A percentile compares a stretch with the other conserved stretches of the same genome.
phyloP scores from a whole-genome alignment of 805 yeast species.

The Phaffomyces antillensis region DNA sequence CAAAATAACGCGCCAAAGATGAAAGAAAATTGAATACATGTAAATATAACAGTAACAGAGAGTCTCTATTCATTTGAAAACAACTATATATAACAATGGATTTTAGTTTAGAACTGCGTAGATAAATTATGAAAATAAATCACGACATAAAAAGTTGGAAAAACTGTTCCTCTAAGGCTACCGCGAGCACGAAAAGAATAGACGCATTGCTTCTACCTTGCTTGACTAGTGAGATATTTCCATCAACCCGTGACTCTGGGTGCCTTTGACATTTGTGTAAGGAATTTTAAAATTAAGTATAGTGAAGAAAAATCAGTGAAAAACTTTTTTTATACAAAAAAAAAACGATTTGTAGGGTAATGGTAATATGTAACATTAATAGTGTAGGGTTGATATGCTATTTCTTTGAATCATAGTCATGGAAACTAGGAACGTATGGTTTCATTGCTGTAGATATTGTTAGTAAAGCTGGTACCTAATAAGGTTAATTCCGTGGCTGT shows the following conservation, averaged over 20 bases:
- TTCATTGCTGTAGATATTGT: constrained; percentile 30
- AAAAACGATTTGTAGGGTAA: neutral
- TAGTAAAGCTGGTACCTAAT: neutral
- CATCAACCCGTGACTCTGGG: constrained; percentile 56
- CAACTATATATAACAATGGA: constrained; percentile 6
- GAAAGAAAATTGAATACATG: too few species aligned
- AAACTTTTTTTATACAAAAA: neutral
- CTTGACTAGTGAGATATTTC: constrained; percentile 25
- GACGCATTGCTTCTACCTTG: constrained; percentile 17
- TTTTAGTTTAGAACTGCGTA: constrained; percentile 78
- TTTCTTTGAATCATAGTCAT: constrained; percentile 47
- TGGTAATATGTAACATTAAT: neutral
- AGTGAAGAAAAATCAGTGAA: neutral
- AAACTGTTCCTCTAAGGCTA: constrained; percentile 62
- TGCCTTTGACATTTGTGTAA: constrained; percentile 41
- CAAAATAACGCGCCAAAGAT: too few species aligned
- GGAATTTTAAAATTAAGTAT: constrained; percentile 1
- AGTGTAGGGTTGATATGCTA: constrained; percentile 6
- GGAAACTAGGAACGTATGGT: constrained; percentile 47
- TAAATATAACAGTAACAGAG: too few species aligned
- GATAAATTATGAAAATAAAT: constrained; percentile 32
- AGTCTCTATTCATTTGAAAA: too few species aligned
- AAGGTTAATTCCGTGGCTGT: neutral
- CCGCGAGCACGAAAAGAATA: constrained; percentile 82
- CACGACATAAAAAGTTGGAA: constrained; percentile 47